Evolutionary conservation across 768 basidiomycete species (phyloP), one percentile per base, ranked within the genome.

Genomic region (Coprinopsis strossmayeri): DNA sequence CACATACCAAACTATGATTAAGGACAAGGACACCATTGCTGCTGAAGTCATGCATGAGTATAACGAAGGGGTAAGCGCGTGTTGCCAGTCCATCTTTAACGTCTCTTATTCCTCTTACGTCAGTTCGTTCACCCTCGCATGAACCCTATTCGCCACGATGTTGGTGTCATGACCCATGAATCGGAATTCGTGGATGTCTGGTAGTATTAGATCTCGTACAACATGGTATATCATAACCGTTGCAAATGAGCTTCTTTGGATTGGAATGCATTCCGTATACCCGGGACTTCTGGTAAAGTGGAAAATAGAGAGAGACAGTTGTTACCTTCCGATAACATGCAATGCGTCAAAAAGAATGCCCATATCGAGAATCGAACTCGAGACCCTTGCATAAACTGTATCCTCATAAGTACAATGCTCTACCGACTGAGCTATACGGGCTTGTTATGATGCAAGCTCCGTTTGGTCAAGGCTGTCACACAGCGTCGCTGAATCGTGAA

Each of bases 11-110:
- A 69, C 72, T 1, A 60, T 90, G 50, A 42, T 91, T 15, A 91
- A 87, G 60, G 90, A 92, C 67, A 79, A 74, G 55, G 78, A 74
- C 34, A 78, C 88, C 40, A 76, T 92, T 49, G 76, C 85, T 9
- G 77, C 84, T 2, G 90, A 91, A 60, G 86, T 91, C 15, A 73
- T 92, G 75, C 77, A 81, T 57, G 90, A 92, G 64, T 92, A 92
- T 57, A 86, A 92, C 53, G 71, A 81, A 61, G 79, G 78, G 66
- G 90, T 89, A 54, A 32, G 81, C 72, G 2, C 2, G 15, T 7
- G 11, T 34, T 26, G 1, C 17, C 15, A 10, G 11, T 48, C 13
- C 3, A 11, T 21, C 5, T 5, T 18, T 21, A 12, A 23, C 44
- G 3, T 30, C 30, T 28, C 45, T 51, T 20, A 55, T 28, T 46